Base-by-base conservation (phyloP, 306 rosid genomes). In the Medicago lupulina region DNA sequence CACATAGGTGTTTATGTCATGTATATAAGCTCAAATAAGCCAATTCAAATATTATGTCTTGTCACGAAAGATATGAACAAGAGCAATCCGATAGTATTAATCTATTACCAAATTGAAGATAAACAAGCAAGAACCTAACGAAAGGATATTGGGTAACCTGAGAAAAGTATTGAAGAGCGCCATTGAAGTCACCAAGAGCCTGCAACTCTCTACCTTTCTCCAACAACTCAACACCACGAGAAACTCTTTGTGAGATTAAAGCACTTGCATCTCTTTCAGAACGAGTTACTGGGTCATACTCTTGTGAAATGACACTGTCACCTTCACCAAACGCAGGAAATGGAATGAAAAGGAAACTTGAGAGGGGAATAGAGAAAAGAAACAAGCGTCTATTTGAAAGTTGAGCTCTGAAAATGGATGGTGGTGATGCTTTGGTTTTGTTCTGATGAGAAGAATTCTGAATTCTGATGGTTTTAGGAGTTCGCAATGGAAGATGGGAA, bases 181-280 rank as follows among this genome's bases (percentile, higher is more conserved):
- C 90, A 73, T 50, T 63, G 23, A 88, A 92, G 81, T 92, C 92
- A 38, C 93, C 92, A 44, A 54, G 82, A 31, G 93, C 93, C 75
- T 88, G 93, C 71, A 86, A 86, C 41, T 87, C 93, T 63, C 88
- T 90, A 15, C 93, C 97, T 70, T 83, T 92, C 70, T 90, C 96
- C 84, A 90, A 83, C 85, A 90, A 81, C 15, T 84, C 88, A 74
- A 87, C 85, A 1, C 89, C 93, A 23, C 79, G 85, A 4, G 96
- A 83, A 25, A 88, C 79, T 85, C 93, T 86, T 12, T 39, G 79
- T 13, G 93, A 83, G 68, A 83, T 67, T 23, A 72, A 69, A 68
- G 78, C 65, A 70, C 93, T 92, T 1, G 89, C 91, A 41, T 83
- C 85, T 82, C 73, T 84, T 72, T 92, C 92, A 6, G 82, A 67